phyloP scores from a whole-genome alignment of 352 stramenopile species.

The Thraustochytrium sp. region DNA sequence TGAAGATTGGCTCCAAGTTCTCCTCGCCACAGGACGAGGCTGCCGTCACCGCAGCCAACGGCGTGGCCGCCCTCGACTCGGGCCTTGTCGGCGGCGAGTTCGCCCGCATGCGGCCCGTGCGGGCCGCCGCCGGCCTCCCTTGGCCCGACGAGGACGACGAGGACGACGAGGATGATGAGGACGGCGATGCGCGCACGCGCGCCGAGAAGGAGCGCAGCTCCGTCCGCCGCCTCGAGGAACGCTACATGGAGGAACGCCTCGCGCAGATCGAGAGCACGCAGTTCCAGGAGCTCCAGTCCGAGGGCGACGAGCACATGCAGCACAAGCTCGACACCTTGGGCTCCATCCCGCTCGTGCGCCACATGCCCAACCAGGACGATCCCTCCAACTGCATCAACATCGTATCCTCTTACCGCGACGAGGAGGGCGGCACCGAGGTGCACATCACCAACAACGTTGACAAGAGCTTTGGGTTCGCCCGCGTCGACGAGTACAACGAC shows the following conservation, averaged over 20 bases:
- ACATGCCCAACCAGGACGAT: conserved; percentile 9
- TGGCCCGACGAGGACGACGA: neutral
- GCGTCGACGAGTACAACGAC: conserved; percentile 29
- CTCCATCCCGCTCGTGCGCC: conserved; percentile 19
- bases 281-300: conserved; percentile 7
- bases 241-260: conserved; percentile 20
- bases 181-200: too few relatives aligned
- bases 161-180: conserved; percentile 17
- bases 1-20: neutral
- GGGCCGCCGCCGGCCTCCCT: neutral
- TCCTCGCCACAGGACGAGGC: neutral
- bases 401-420: neutral
- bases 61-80: neutral
- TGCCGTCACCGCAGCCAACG: neutral
- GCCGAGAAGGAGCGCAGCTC: conserved; percentile 3
- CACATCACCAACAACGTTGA: conserved; percentile 39
- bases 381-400: conserved; percentile 1
- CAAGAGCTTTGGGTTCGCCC: conserved; percentile 37
- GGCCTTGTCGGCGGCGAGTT: too few relatives aligned
- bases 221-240: neutral
- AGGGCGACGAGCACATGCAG: conserved; percentile 4
- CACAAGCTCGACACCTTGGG: neutral
- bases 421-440: neutral
- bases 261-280: neutral
- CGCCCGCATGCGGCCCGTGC: too few relatives aligned